Conservation (phyloP, 192 early-diverging fungal genomes). For the Irineochytrium annulatum region DNA sequence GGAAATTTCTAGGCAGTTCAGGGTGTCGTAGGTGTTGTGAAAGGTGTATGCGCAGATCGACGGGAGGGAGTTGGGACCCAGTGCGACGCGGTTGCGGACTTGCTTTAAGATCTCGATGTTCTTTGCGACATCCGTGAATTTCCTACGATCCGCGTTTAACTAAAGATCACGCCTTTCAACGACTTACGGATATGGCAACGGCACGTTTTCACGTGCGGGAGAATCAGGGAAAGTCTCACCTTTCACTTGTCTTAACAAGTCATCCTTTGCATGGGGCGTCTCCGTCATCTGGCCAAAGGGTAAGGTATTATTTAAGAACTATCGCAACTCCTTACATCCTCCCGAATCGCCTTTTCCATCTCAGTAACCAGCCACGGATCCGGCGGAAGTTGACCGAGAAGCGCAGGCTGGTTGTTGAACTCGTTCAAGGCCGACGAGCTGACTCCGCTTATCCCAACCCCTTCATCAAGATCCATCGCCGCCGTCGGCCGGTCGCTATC, state of each 20-base stretch:
- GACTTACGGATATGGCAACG: slow-evolving; percentile 67
- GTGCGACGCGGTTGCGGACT: slow-evolving; percentile 63
- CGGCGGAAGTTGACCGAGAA: slow-evolving; percentile 67
- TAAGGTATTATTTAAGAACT: slow-evolving; percentile 22
- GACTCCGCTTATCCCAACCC: slow-evolving; percentile 19
- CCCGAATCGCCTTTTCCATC: slow-evolving; percentile 72
- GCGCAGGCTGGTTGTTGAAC: slow-evolving; percentile 77
- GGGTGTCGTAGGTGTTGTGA: slow-evolving; percentile 81
- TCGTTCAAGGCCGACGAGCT: slow-evolving; percentile 48
- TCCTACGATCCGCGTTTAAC: no score
- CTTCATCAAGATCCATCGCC: slow-evolving; percentile 3
- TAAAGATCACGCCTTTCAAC: slow-evolving; percentile 19
- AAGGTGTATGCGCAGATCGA: slow-evolving; percentile 94
- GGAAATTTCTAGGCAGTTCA: slow-evolving; percentile 82
- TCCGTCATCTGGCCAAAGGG: slow-evolving; percentile 1
- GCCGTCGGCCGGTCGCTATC: slow-evolving; percentile 5
- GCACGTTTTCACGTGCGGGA: slow-evolving; percentile 61
- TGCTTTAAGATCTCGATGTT: slow-evolving; percentile 78
- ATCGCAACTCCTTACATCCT: slow-evolving; percentile 41
- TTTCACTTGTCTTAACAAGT: slow-evolving; percentile 22
- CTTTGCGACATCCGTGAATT: slow-evolving; percentile 72
- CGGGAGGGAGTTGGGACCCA: slow-evolving; percentile 67
- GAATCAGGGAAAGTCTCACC: slow-evolving; percentile 19
- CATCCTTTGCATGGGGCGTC: slow-evolving; percentile 9
- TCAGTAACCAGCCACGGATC: slow-evolving; percentile 75